Evolutionary conservation across 371 early-diverging fungal species (phyloP).

Genomic region (Circinella minor): DNA sequence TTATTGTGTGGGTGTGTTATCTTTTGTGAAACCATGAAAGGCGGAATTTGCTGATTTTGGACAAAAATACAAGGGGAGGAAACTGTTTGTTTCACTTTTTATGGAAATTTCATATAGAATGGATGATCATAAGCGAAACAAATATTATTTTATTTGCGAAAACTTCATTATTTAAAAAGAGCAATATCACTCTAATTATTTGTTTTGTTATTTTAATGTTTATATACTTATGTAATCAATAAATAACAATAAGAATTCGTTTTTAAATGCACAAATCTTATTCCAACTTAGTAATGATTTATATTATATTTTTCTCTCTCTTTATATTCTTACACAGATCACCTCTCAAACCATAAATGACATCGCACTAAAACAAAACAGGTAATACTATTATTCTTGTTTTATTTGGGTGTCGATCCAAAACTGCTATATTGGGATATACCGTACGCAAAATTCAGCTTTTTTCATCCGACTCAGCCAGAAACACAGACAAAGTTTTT

Average conservation of each 20-base stretch:
- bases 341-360: background rate
- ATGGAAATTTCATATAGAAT: background rate
- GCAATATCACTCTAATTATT: no score
- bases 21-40: background rate
- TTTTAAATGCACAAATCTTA: no score
- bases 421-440: background rate
- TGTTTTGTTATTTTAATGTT: no score
- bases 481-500: background rate
- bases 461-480: background rate
- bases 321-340: no score
- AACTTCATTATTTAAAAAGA: no score
- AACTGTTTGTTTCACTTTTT: background rate
- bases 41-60: background rate
- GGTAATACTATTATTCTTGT: no score
- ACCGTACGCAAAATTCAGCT: background rate
- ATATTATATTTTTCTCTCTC: no score
- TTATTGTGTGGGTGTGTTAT: background rate
- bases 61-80: background rate
- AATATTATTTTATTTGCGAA: no score
- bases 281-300: no score
- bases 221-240: no score
- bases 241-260: no score
- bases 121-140: background rate
- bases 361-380: no score
- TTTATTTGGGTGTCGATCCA: background rate